These are phyloP conservation scores for Halophytophthora polymorphica DNA, from an alignment of 352 stramenopile species.

Conservation along the genomic window DNA sequence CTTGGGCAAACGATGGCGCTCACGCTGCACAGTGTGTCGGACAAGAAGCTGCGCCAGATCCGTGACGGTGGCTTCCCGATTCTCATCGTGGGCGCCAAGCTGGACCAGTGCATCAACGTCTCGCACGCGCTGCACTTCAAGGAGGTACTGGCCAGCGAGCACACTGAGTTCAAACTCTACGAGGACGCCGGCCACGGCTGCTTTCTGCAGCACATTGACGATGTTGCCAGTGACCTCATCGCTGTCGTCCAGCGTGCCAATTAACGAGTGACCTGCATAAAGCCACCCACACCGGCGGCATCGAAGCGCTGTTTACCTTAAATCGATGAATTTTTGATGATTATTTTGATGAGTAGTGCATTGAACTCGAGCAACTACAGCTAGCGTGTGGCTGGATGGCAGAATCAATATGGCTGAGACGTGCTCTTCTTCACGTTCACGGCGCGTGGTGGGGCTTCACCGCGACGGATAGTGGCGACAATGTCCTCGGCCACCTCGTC, in stretches of 20 bases:
- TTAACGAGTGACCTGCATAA: background rate
- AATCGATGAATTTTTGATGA: background rate
- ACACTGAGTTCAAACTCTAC: conserved; percentile 40
- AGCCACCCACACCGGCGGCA: too few relatives aligned
- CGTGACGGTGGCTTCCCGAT: conserved; percentile 38
- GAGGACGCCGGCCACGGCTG: conserved; percentile 40
- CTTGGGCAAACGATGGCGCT: conserved; percentile 32
- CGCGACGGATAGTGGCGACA: conserved; percentile 20
- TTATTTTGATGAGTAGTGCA: too few relatives aligned
- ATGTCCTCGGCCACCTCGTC: conserved; percentile 35
- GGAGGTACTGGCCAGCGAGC: conserved; percentile 28
- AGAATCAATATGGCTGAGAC: too few relatives aligned
- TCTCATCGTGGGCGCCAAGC: conserved; percentile 32
- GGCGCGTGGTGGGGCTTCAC: too few relatives aligned
- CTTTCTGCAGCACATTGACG: conserved; percentile 41
- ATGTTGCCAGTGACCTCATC: conserved; percentile 31
- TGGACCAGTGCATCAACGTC: conserved; percentile 34
- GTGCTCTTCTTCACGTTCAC: too few relatives aligned
- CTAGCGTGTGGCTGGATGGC: too few relatives aligned
- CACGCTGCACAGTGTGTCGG: conserved; percentile 26
- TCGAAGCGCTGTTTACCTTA: too few relatives aligned
- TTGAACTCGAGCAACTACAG: too few relatives aligned
- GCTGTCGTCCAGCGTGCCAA: conserved; percentile 13
- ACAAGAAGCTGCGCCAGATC: conserved; percentile 39
- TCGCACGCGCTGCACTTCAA: conserved; percentile 33